Conservation (phyloP, 2,329 filamentous ascomycete genomes). For the Raffaelea deltoideospora region DNA sequence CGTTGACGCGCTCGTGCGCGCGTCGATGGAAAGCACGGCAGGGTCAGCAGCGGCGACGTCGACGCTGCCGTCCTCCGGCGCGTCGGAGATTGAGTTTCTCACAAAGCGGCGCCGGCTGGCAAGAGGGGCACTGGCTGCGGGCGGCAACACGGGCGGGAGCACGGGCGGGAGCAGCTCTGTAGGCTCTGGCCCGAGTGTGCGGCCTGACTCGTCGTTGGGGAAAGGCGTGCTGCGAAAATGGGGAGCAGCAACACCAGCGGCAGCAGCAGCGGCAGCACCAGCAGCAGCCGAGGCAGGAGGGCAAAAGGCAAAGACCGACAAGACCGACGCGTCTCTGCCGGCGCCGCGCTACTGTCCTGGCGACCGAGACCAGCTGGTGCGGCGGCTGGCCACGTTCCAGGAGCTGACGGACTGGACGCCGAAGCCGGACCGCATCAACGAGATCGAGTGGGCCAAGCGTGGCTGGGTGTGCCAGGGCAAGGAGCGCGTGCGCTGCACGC, state of each 20-base stretch:
- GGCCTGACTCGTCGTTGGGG: constrained; percentile 22
- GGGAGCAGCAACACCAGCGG: constrained; percentile 15
- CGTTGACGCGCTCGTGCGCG: constrained; percentile 20
- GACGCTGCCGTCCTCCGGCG: constrained; percentile 2
- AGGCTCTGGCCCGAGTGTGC: too few species aligned
- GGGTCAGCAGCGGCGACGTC: not conserved
- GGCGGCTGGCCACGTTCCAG: constrained; percentile 72
- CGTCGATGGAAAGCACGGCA: constrained; percentile 12
- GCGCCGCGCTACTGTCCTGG: constrained; percentile 67
- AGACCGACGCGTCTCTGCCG: constrained; percentile 11
- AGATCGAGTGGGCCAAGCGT: constrained; percentile 87
- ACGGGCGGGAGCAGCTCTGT: too few species aligned
- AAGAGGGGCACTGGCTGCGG: not conserved
- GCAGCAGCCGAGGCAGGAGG: not conserved
- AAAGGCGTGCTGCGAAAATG: constrained; percentile 27
- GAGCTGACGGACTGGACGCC: constrained; percentile 88
- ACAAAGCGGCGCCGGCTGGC: constrained; percentile 39
- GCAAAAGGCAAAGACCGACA: not conserved
- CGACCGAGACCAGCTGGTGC: constrained; percentile 70
- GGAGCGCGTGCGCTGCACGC: constrained; percentile 72
- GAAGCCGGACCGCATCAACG: constrained; percentile 72
- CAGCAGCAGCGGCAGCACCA: constrained; percentile 9
- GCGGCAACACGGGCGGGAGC: too few species aligned
- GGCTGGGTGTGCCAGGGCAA: constrained; percentile 79
- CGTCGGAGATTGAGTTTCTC: constrained; percentile 24